Conservation (phyloP, 2,329 filamentous ascomycete species). For the Zarea fungicola region DNA sequence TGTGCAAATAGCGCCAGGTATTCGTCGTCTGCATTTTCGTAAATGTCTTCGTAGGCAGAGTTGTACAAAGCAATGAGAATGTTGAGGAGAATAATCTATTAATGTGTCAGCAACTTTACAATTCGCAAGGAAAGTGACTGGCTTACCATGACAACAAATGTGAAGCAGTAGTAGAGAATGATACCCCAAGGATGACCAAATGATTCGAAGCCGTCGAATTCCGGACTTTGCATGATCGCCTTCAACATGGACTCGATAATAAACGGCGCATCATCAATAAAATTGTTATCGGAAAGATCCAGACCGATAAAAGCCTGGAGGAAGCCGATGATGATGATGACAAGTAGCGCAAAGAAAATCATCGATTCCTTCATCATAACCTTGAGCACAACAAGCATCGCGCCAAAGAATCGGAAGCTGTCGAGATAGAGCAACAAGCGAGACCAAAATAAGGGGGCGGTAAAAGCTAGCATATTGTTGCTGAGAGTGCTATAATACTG, state of each 20-base stretch:
- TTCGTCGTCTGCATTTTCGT: constrained; percentile 88
- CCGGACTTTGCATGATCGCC: constrained; percentile 84
- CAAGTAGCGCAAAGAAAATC: constrained; percentile 90
- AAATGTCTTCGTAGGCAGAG: constrained; percentile 91
- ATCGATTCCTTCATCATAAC: constrained; percentile 91
- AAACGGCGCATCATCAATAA: constrained; percentile 63
- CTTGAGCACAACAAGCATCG: constrained; percentile 95
- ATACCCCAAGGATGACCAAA: constrained; percentile 92
- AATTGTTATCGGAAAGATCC: constrained; percentile 72
- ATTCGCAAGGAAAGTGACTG: background rate
- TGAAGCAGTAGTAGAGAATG: constrained; percentile 95
- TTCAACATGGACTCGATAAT: constrained; percentile 82
- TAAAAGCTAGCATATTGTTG: constrained; percentile 92
- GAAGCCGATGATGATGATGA: constrained; percentile 80
- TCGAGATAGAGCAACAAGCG: constrained; percentile 89
- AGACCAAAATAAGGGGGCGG: constrained; percentile 95
- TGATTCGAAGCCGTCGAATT: constrained; percentile 81
- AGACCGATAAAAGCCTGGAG: constrained; percentile 92
- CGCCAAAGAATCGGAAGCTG: constrained; percentile 90
- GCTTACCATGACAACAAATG: constrained; percentile 88
- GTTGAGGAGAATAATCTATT: constrained; percentile 71
- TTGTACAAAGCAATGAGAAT: constrained; percentile 97
- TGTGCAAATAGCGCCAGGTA: constrained; percentile 90
- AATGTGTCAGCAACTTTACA: background rate
- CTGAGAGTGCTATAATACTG: constrained; percentile 74